Evolutionary conservation across 2,329 filamentous ascomycete genomes (phyloP), one percentile per base, ranked within the genome.

Genomic region (Claviceps purpurea): DNA sequence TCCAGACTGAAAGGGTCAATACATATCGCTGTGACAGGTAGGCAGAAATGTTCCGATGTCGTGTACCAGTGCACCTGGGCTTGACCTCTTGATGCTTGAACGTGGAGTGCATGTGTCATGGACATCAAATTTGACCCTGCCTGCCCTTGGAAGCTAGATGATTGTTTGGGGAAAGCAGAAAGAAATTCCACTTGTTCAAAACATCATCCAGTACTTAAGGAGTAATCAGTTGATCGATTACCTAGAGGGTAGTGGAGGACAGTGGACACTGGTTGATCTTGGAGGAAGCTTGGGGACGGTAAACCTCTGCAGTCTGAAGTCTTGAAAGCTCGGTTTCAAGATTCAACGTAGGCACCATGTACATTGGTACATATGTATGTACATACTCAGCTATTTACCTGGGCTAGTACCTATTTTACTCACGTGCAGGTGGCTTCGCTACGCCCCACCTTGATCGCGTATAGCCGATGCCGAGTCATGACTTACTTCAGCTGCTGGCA

Each of bases 1-100:
- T 38, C 3, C 20, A 11, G 3, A 18, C 8, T 45, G 18, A 42
- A 5, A 18, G 18, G 41, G 30, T 14, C 20, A 50, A 18, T 20
- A 26, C 6, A 26, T 26, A 7, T 16, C 5, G 30, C 20, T 39
- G 34, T 26, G 34, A 50, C 40, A 14, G 50, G 13, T 34, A 37
- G 46, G 24, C 50, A 47, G 39, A 37, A 51, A 46, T 47, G 10
- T 47, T 51, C 50, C 43, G 50, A 51, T 37, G 50, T 30, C 22
- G 50, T 51, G 50, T 38, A 51, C 26, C 50, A 37, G n/a, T 47
- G 37, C 38, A 42, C 37, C 43, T 14, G 39, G 30, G 43, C 42
- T 38, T 39, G 42, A 39, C 30, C 20, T 39, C 5, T 38, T 22
- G 40, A 26, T 24, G 18, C 11, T 39, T 37, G 20, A 50, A n/a